phyloP scores from a whole-genome alignment of 2,329 filamentous ascomycete species.

The Botrytis tulipae region DNA sequence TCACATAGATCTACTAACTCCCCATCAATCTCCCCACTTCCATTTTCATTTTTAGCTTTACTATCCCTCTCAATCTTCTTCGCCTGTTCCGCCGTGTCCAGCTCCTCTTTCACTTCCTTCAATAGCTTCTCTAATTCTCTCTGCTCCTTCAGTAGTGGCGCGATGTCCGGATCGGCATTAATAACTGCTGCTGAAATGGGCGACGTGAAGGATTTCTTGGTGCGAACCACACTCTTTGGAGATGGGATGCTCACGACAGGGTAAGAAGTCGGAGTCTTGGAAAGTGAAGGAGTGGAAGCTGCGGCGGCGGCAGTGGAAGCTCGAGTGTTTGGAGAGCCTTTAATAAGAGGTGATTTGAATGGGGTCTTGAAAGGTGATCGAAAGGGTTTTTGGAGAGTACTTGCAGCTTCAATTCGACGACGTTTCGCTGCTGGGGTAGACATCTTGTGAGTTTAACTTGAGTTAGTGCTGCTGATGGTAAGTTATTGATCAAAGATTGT shows the following conservation, averaged over 20 bases:
- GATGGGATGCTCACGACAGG: conserved; percentile 17
- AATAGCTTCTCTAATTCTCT: conserved; percentile 39
- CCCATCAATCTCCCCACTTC: conserved; percentile 49
- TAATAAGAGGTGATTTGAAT: conserved; percentile 31
- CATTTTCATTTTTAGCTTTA: conserved; percentile 41
- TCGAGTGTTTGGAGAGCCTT: conserved; percentile 23
- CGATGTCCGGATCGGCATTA: conserved; percentile 37
- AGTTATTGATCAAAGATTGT: conserved; percentile 31
- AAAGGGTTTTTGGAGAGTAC: conserved; percentile 68
- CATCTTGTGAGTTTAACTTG: conserved; percentile 39
- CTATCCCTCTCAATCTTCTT: conserved; percentile 46
- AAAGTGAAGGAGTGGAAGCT: conserved; percentile 13
- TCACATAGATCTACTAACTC: conserved; percentile 55
- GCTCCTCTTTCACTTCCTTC: conserved; percentile 39
- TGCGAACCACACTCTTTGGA: conserved; percentile 17
- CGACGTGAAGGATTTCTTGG: conserved; percentile 32
- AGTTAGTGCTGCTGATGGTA: conserved; percentile 35
- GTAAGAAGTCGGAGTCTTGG: conserved; percentile 13
- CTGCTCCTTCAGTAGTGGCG: conserved; percentile 36
- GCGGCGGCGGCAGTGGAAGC: conserved; percentile 14
- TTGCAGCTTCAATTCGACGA: conserved; percentile 58
- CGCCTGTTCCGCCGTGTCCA: conserved; percentile 54
- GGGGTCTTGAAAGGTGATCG: conserved; percentile 63
- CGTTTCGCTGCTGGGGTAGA: conserved; percentile 57
- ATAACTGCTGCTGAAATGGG: conserved; percentile 39